phyloP scores from a whole-genome alignment of 352 stramenopile species.

The Phytophthora meadii region DNA sequence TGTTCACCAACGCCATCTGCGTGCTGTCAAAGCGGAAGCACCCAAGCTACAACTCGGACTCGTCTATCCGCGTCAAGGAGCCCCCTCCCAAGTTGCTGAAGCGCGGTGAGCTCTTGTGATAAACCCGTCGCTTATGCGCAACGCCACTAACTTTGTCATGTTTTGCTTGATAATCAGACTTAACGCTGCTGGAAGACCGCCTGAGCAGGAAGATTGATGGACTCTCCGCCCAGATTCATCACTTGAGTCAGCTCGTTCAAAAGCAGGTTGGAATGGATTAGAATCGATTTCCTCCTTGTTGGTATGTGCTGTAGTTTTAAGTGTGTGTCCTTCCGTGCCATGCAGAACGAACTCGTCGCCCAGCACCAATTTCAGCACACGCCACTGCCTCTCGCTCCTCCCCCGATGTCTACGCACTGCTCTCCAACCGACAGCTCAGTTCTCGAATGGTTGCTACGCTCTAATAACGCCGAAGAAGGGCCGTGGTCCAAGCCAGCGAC shows the following conservation, averaged over 20 bases:
- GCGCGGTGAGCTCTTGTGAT: constrained; percentile 43
- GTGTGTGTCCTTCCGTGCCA: not conserved
- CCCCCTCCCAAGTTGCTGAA: constrained; percentile 69
- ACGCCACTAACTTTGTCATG: not conserved
- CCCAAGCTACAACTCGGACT: constrained; percentile 54
- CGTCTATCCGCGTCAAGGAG: constrained; percentile 52
- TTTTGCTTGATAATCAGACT: constrained; percentile 49
- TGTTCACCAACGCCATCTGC: constrained; percentile 89
- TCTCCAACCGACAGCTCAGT: constrained; percentile 41
- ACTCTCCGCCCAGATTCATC: constrained; percentile 57
- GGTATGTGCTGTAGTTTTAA: constrained; percentile 3
- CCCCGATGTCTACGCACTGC: constrained; percentile 20
- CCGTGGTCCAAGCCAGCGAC: constrained; percentile 22
- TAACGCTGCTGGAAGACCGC: constrained; percentile 67
- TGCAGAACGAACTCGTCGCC: constrained; percentile 55
- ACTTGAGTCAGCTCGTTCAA: constrained; percentile 67
- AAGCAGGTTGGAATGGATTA: constrained; percentile 45
- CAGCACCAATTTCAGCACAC: constrained; percentile 42
- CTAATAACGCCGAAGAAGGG: constrained; percentile 54
- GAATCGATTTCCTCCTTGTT: not conserved
- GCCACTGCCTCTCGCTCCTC: constrained; percentile 32
- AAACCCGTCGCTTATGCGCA: not conserved
- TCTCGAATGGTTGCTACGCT: constrained; percentile 73
- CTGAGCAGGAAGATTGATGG: constrained; percentile 60
- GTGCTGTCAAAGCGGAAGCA: constrained; percentile 89